phyloP scores from a whole-genome alignment of 140 eudicot genomes.

The Ambrosia hybrid region DNA sequence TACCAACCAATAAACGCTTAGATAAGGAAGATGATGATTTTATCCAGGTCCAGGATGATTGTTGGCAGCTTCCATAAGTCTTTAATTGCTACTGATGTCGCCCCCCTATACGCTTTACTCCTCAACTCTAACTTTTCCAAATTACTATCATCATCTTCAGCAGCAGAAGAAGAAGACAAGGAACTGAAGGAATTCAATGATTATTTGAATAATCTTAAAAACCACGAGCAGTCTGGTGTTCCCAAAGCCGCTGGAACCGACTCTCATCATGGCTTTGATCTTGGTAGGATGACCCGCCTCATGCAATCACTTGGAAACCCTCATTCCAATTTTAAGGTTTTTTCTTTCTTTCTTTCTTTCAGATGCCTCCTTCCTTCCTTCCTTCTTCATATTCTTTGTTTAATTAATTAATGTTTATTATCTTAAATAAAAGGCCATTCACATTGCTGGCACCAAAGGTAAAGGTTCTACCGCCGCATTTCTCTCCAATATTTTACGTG shows the following conservation, averaged over 20 bases:
- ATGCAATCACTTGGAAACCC: constrained; percentile 83
- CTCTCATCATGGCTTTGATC: constrained; percentile 83
- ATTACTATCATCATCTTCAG: constrained; percentile 35
- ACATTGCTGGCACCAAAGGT: constrained; percentile 97
- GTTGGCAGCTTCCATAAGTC: constrained; percentile 14
- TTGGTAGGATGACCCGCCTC: constrained; percentile 80
- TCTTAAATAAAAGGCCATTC: constrained; percentile 42
- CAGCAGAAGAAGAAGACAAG: constrained; percentile 11
- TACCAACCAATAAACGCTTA: not conserved
- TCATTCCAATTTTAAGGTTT: constrained; percentile 77
- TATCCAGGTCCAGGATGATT: constrained; percentile 1
- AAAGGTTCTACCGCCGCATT: constrained; percentile 97
- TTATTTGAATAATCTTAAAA: constrained; percentile 69
- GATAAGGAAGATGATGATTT: constrained; percentile 19
- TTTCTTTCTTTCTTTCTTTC: not conserved
- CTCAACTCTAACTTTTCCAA: constrained; percentile 35
- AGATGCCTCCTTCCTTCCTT: no score
- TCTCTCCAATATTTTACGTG: constrained; percentile 77
- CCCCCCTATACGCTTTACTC: constrained; percentile 20
- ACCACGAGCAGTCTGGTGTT: constrained; percentile 84
- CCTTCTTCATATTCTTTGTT: no score
- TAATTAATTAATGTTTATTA: no score
- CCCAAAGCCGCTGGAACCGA: constrained; percentile 92
- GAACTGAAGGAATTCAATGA: constrained; percentile 59
- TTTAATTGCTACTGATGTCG: constrained; percentile 10